These are phyloP conservation scores for Cordia subcordata DNA, from an alignment of 257 asterid genomes.

Conservation along the genomic window DNA sequence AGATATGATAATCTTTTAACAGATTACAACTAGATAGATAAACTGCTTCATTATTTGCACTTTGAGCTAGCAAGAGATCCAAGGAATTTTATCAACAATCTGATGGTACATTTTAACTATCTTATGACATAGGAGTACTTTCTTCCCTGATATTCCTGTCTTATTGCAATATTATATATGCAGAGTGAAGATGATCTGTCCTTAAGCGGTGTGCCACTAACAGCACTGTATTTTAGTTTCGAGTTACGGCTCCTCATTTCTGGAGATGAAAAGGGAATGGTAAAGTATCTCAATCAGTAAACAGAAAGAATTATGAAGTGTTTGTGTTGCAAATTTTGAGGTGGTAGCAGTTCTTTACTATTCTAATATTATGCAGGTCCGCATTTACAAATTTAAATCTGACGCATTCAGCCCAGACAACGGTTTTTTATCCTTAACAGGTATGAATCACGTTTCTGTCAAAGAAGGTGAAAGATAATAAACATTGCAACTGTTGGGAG, in stretches of 20 bases:
- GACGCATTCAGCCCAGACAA: slow-evolving; percentile 67
- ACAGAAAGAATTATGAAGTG: slow-evolving; percentile 1
- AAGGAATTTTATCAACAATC: no score
- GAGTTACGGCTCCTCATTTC: slow-evolving; percentile 59
- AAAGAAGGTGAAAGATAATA: no score
- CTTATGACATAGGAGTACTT: not conserved
- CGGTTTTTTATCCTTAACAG: slow-evolving; percentile 66
- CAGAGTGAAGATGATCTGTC: slow-evolving; percentile 79
- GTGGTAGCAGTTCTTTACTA: slow-evolving; percentile 9
- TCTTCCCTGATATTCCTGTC: slow-evolving; percentile 5
- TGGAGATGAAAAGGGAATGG: slow-evolving; percentile 92
- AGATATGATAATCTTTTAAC: not conserved
- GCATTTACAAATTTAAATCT: slow-evolving; percentile 62
- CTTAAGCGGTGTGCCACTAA: slow-evolving; percentile 65
- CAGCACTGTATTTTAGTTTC: slow-evolving; percentile 51
- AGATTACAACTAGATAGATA: no score
- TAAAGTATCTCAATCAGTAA: slow-evolving; percentile 21
- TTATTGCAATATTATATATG: slow-evolving; percentile 18
- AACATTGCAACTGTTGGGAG: no score
- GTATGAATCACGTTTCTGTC: slow-evolving; percentile 27
- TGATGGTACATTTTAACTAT: not conserved
- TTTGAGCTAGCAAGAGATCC: no score
- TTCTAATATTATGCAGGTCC: slow-evolving; percentile 52
- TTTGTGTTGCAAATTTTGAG: not conserved
- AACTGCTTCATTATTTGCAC: no score